Percentiles rank a stretch among this genome's conserved stretches.
Conservation (phyloP, 768 basidiomycete genomes). For the Hygrocybe punicea region DNA sequence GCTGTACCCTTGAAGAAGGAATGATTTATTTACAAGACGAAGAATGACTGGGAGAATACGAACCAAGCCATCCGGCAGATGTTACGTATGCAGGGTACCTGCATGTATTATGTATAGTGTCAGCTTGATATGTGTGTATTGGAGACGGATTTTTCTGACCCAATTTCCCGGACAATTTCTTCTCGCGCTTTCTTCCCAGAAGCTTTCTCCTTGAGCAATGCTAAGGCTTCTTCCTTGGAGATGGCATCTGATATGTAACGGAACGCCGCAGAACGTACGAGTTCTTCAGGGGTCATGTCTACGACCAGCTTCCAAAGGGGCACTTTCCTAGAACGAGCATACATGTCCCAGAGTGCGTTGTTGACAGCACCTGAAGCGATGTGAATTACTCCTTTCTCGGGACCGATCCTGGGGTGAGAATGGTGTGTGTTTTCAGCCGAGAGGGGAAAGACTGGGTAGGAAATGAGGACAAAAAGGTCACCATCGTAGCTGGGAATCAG, state of each 20-base stretch:
- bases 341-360: conserved; percentile 95
- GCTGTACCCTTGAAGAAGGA: conserved; percentile 58
- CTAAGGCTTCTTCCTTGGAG: conserved; percentile 85
- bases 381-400: conserved; percentile 94
- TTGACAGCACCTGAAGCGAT: conserved; percentile 85
- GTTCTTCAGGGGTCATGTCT: conserved; percentile 84
- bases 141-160: conserved; percentile 43
- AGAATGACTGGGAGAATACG: conserved; percentile 7
- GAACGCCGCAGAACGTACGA: conserved; percentile 74
- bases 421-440: no score
- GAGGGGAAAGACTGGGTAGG: not conserved
- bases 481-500: conserved; percentile 92
- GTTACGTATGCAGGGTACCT: conserved; percentile 95
- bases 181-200: conserved; percentile 77
- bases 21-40: no score
- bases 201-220: conserved; percentile 74
- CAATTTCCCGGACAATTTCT: conserved; percentile 63
- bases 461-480: conserved; percentile 19
- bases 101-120: not conserved
- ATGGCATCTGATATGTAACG: conserved; percentile 93
- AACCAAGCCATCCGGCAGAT: conserved; percentile 87
- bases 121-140: not conserved
- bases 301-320: conserved; percentile 93
- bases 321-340: conserved; percentile 71
- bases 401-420: conserved; percentile 75